Evolutionary conservation across 2,329 filamentous ascomycete species (phyloP).

Genomic region (Pseudogymnoascus sp.): DNA sequence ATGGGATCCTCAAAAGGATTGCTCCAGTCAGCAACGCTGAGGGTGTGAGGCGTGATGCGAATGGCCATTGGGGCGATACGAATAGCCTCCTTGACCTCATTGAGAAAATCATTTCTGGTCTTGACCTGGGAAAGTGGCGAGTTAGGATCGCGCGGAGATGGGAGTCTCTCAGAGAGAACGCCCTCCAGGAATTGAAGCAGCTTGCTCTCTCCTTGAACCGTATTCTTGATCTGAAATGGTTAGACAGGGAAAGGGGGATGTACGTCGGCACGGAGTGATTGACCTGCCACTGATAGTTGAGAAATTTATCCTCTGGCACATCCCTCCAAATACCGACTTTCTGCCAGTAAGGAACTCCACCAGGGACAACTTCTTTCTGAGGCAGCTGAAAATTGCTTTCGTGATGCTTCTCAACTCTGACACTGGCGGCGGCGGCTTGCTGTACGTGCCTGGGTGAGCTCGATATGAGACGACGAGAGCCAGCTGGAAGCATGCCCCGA

Average conservation of each 20-base stretch:
- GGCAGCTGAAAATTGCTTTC: not conserved
- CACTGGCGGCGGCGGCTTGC: not conserved
- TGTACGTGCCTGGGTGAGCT: not conserved
- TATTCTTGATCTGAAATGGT: constrained; percentile 38
- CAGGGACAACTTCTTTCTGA: not conserved
- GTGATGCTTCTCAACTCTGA: not conserved
- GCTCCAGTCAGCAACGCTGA: constrained; percentile 53
- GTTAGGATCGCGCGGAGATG: constrained; percentile 22
- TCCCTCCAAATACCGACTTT: constrained; percentile 44
- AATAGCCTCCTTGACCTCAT: constrained; percentile 48
- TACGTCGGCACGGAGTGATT: constrained; percentile 23
- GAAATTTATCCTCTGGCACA: constrained; percentile 41
- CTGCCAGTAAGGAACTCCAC: constrained; percentile 40
- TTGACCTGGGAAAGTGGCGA: constrained; percentile 32
- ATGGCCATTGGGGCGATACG: constrained; percentile 52
- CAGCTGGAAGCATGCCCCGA: not conserved
- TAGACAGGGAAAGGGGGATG: not conserved
- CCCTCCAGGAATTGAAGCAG: constrained; percentile 43
- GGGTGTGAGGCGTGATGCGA: constrained; percentile 52
- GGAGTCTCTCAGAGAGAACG: constrained; percentile 45
- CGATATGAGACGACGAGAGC: not conserved
- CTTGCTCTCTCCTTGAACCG: constrained; percentile 41
- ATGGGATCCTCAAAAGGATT: constrained; percentile 54
- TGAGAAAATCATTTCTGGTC: constrained; percentile 46
- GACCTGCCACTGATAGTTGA: constrained; percentile 50